phyloP scores from a whole-genome alignment of 1,284 basidiomycete genomes.

The Tilletia caries region DNA sequence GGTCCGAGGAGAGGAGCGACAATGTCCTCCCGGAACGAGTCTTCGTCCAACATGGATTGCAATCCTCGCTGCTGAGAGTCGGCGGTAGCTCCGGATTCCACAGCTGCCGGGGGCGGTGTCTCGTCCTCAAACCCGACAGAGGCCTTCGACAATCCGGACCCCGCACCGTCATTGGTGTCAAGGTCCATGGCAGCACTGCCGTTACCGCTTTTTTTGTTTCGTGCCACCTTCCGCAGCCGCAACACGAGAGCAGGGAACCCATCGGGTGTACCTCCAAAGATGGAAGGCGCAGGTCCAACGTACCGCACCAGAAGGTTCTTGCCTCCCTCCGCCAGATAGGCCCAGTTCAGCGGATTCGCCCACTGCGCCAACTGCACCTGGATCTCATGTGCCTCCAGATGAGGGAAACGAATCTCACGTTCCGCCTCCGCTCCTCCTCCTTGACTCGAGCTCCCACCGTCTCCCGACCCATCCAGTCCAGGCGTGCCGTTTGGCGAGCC shows the following conservation, averaged over 20 bases:
- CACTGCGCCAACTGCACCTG: slow-evolving; percentile 8
- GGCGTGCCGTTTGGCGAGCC: too few relatives aligned
- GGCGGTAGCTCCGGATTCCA: too few relatives aligned
- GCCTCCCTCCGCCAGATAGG: slow-evolving; percentile 33
- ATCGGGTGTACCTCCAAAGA: slow-evolving; percentile 14
- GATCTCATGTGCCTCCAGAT: slow-evolving; percentile 9
- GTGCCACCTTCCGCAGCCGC: slow-evolving; percentile 2
- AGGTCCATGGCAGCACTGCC: slow-evolving; percentile 57
- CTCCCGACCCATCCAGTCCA: background rate
- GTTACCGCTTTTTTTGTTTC: slow-evolving; percentile 49
- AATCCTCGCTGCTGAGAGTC: too few relatives aligned
- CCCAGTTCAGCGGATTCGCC: slow-evolving; percentile 23
- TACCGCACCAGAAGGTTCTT: slow-evolving; percentile 33
- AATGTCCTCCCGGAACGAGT: slow-evolving; percentile 6
- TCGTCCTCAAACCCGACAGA: background rate
- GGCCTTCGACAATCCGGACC: background rate
- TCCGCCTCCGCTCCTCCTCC: background rate
- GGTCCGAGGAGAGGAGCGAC: slow-evolving; percentile 7
- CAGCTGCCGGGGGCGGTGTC: background rate
- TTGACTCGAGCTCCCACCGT: background rate
- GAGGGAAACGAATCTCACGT: slow-evolving; percentile 1
- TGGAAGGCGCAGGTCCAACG: slow-evolving; percentile 10
- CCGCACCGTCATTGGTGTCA: background rate
- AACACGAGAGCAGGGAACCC: background rate
- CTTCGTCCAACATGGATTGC: background rate